phyloP scores from a whole-genome alignment of 2,329 filamentous ascomycete species.

The Fusarium succisae region DNA sequence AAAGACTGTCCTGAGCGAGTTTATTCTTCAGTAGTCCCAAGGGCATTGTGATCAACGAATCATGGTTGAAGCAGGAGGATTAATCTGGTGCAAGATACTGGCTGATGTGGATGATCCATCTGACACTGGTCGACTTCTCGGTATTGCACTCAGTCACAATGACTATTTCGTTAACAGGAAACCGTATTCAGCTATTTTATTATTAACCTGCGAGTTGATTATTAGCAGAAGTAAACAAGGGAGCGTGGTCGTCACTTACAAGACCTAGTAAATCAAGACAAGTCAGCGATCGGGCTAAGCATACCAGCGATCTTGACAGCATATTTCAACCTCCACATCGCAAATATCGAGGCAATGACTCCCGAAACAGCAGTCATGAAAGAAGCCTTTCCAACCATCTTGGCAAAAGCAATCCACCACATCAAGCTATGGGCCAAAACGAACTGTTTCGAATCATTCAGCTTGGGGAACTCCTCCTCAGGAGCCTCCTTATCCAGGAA shows the following conservation, averaged over 20 bases:
- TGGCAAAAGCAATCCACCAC: slow-evolving; percentile 32
- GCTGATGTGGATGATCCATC: background rate
- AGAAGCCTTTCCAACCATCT: slow-evolving; percentile 20
- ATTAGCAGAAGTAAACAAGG: background rate
- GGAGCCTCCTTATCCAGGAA: slow-evolving; percentile 11
- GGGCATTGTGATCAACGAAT: rapidly evolving
- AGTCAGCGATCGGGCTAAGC: background rate
- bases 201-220: rapidly evolving
- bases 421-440: slow-evolving; percentile 23
- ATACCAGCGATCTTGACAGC: background rate
- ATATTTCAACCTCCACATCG: slow-evolving; percentile 17
- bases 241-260: background rate
- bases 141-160: background rate
- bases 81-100: too few species aligned
- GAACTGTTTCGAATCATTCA: slow-evolving; percentile 25
- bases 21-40: rapidly evolving
- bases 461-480: slow-evolving; percentile 5
- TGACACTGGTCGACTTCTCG: too few species aligned
- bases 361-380: slow-evolving; percentile 6
- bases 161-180: background rate
- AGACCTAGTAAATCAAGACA: background rate
- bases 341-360: slow-evolving; percentile 17
- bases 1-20: too few species aligned
- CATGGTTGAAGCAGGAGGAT: background rate
- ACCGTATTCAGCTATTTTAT: background rate